A percentile compares a stretch with the other conserved stretches of the same genome.
These are phyloP conservation scores for Gnaphalium uliginosum DNA, from an alignment of 129 eudicot species.

Conservation along the genomic window DNA sequence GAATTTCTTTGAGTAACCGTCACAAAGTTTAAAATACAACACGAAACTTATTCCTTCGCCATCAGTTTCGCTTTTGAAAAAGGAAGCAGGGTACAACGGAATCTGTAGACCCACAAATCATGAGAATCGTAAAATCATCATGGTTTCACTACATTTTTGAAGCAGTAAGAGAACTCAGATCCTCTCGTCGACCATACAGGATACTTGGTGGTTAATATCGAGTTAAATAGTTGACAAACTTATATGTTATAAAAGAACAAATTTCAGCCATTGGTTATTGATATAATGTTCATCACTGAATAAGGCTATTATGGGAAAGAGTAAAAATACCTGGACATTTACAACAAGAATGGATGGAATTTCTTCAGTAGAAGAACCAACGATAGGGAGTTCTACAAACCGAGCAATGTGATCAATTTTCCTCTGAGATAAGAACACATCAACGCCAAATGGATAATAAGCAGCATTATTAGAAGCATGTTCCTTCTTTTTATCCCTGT, in stretches of 20 bases:
- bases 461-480: conserved; percentile 67
- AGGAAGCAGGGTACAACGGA: conserved; percentile 72
- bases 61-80: conserved; percentile 66
- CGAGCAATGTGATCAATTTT: conserved; percentile 76
- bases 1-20: conserved; percentile 58
- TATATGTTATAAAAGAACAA: no score
- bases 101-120: conserved; percentile 40
- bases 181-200: no score
- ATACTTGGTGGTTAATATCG: background rate
- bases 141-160: background rate
- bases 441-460: conserved; percentile 79
- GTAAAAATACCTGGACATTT: conserved; percentile 64
- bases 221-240: no score
- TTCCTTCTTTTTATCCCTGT: conserved; percentile 82
- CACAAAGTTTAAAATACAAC: conserved; percentile 68
- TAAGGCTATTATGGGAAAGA: background rate
- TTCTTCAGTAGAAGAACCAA: conserved; percentile 40
- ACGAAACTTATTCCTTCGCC: conserved; percentile 82
- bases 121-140: background rate
- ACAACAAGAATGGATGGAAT: conserved; percentile 83
- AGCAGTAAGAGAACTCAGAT: background rate
- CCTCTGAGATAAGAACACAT: conserved; percentile 62
- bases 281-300: no score
- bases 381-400: conserved; percentile 65
- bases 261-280: no score